Conservation (phyloP, 495 filamentous ascomycete genomes). For the Wilcoxina mikolae region DNA sequence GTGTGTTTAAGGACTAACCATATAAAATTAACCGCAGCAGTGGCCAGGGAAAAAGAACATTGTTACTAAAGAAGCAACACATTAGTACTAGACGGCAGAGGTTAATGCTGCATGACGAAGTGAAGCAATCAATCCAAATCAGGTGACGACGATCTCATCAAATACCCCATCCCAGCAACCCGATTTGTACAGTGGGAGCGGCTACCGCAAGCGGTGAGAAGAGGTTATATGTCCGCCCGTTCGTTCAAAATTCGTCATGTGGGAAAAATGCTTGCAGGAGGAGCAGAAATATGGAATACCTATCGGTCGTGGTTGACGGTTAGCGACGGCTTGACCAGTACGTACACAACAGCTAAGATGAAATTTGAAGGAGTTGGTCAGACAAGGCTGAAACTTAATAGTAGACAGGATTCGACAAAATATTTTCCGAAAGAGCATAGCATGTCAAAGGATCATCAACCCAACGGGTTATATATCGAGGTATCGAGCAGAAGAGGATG, state of each 20-base stretch:
- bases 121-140: slow-evolving; percentile 20
- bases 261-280: neutral
- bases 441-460: slow-evolving; percentile 29
- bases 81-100: no score
- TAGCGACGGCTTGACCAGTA: neutral
- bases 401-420: slow-evolving; percentile 26
- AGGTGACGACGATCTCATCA: slow-evolving; percentile 30
- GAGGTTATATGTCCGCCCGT: slow-evolving; percentile 29
- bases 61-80: no score
- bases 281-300: neutral
- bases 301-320: neutral
- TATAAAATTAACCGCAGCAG: no score
- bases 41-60: no score
- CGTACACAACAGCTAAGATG: no score
- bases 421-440: slow-evolving; percentile 29
- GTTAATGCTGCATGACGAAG: no score
- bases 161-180: slow-evolving; percentile 22
- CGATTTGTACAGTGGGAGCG: slow-evolving; percentile 25
- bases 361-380: slow-evolving; percentile 14
- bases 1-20: neutral
- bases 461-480: slow-evolving; percentile 11
- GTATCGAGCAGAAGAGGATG: neutral
- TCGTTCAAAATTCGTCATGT: slow-evolving; percentile 31
- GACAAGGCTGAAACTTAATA: slow-evolving; percentile 31
- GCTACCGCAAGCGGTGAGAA: slow-evolving; percentile 26